These are phyloP conservation scores for Rhizopus stolonifer DNA, from an alignment of 371 early-diverging fungal species.

Conservation along the genomic window DNA sequence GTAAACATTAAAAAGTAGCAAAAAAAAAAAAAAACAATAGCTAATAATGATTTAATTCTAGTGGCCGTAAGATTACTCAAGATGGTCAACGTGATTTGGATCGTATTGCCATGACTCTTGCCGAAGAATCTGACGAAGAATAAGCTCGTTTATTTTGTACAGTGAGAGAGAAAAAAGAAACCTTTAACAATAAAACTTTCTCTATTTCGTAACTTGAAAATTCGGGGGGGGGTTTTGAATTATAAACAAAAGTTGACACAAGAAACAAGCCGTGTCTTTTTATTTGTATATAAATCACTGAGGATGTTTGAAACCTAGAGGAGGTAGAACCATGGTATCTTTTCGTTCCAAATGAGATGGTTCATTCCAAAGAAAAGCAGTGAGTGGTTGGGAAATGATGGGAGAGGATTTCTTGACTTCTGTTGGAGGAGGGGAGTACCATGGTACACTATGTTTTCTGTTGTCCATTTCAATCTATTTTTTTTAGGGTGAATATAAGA, in stretches of 20 bases:
- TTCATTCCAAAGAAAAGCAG: conserved; percentile 41
- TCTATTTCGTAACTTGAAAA: no score
- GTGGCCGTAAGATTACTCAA: conserved; percentile 78
- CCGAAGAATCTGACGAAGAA: conserved; percentile 31
- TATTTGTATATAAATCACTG: no score
- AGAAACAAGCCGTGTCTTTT: no score
- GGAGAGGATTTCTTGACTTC: conserved; percentile 18
- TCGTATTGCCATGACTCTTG: conserved; percentile 58
- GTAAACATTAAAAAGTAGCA: conserved; percentile 56
- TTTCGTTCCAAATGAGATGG: conserved; percentile 10
- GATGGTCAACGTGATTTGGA: conserved; percentile 85
- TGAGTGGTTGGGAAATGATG: conserved; percentile 30
- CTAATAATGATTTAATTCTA: conserved; percentile 5
- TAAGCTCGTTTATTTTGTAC: no score
- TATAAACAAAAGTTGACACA: no score
- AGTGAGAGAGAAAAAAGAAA: no score
- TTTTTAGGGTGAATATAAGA: not conserved
- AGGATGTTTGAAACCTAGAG: conserved; percentile 4
- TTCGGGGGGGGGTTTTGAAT: no score
- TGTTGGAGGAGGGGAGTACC: conserved; percentile 33
- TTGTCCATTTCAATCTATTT: not conserved
- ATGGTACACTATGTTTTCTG: not conserved
- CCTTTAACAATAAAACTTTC: no score
- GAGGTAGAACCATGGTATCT: conserved; percentile 23
- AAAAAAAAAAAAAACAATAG: not conserved